Evolutionary conservation across 2,329 filamentous ascomycete species (phyloP).

Genomic region (Fonsecaea pedrosoi): DNA sequence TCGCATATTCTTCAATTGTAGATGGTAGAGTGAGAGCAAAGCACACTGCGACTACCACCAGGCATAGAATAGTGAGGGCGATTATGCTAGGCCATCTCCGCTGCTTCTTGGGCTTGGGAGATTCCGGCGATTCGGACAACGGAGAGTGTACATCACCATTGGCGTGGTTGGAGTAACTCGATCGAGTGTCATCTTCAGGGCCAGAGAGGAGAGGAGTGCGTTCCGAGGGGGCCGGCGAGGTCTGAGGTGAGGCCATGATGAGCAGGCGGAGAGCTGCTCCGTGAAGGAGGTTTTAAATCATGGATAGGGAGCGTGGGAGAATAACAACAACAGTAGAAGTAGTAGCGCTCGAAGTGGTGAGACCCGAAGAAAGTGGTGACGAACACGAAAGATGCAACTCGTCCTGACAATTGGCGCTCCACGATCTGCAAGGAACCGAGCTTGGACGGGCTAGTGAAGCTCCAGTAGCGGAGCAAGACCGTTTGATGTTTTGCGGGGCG

Average conservation of each 20-base stretch:
- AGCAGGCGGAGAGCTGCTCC: constrained; percentile 21
- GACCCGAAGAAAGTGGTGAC: constrained; percentile 8
- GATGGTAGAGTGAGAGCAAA: constrained; percentile 82
- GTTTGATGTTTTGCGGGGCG: constrained; percentile 6
- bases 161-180: constrained; percentile 37
- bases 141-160: constrained; percentile 36
- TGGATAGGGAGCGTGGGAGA: background rate
- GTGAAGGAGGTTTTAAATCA: constrained; percentile 3
- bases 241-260: constrained; percentile 36
- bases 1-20: constrained; percentile 82
- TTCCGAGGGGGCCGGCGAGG: constrained; percentile 50
- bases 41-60: constrained; percentile 70
- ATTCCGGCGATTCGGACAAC: constrained; percentile 38
- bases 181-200: constrained; percentile 45
- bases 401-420: background rate
- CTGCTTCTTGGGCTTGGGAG: constrained; percentile 40
- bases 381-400: constrained; percentile 17
- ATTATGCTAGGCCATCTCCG: constrained; percentile 79
- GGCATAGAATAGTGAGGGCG: constrained; percentile 70
- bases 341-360: constrained; percentile 5
- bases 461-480: background rate
- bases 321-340: background rate
- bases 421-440: constrained; percentile 12
- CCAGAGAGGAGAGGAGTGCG: constrained; percentile 51
- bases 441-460: background rate